Base-by-base conservation (phyloP, 2,329 filamentous ascomycete genomes). In the Paecilomyces sp. region DNA sequence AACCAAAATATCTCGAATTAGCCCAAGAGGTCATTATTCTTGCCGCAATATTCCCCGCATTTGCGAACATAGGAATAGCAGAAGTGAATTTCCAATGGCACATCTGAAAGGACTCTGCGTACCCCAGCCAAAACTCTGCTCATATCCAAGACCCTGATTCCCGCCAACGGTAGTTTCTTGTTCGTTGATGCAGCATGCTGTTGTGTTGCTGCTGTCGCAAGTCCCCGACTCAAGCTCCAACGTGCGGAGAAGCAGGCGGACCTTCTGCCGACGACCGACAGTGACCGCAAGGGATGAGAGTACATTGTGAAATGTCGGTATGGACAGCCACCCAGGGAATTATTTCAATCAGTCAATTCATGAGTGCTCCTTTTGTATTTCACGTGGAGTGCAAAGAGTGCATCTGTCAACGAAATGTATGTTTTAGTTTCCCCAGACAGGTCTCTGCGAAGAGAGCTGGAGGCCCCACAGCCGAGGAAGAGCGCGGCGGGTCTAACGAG, bases 81-180 rank as follows among this genome's bases (percentile, higher is more conserved):
- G n/a, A 47, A 22, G 18, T 9, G n/a, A 47, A n/a, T 24, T 33
- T 15, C 28, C 12, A 56, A 56, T 15, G 13, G 33, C 3, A 56
- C 33, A 24, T 33, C 11, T 12, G 4, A 11, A 15, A 22, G n/a
- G 41, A 18, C n/a, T 47, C n/a, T 18, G 24, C 62, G 28, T 61
- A 71, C 55, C 34, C 55, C 70, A 13, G 68, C 69, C 2, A 72
- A 57, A 13, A 72, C 67, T 6, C 70, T 63, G 1, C 67, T 68
- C n/a, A 72, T 55, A 61, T 73, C 70, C 4, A 73, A 59, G 7
- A 73, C 66, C 36, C 65, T 64, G 18, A 73, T 62, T 2, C 71
- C 71, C 1, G 54, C 18, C 2, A 68, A 55, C 1, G 65, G 63
- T 1, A 57, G 28, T 28, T 25, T 57, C 34, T 28, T 50, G 6